Evolutionary conservation across 139 green algal species (phyloP).

Genomic region (Haematococcus lacustris): DNA sequence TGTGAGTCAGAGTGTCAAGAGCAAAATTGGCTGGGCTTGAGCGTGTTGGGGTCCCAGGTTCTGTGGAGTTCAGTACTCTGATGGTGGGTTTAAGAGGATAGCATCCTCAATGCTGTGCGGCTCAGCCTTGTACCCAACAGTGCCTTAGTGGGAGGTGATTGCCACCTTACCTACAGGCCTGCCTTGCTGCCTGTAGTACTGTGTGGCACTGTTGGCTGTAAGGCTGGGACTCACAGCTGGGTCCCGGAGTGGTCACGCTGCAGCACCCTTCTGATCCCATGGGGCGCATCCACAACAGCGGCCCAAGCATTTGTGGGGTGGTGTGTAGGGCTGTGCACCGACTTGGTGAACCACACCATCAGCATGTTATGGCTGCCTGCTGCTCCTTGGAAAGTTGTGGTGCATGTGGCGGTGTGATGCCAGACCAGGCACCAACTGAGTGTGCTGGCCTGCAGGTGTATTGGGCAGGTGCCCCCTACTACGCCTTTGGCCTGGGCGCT

Average conservation of each 20-base stretch:
- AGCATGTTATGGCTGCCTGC: not conserved
- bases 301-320: not conserved
- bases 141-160: no score
- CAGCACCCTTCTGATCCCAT: not conserved
- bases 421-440: no score
- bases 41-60: not conserved
- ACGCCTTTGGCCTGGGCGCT: conserved; percentile 86
- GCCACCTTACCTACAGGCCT: no score
- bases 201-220: no score
- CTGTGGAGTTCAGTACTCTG: not conserved
- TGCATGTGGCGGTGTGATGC: no score
- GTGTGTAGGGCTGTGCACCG: not conserved
- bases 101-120: not conserved
- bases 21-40: not conserved
- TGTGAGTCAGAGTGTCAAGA: not conserved
- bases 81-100: not conserved
- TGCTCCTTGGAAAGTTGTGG: not conserved
- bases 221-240: no score
- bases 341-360: not conserved
- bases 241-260: no score
- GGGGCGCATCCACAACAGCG: not conserved
- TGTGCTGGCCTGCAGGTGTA: conserved; percentile 67
- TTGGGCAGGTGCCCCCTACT: conserved; percentile 67
- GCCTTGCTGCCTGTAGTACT: no score
- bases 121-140: no score